Conservation (phyloP, 305 asterid species). For the Solanum hybrid region DNA sequence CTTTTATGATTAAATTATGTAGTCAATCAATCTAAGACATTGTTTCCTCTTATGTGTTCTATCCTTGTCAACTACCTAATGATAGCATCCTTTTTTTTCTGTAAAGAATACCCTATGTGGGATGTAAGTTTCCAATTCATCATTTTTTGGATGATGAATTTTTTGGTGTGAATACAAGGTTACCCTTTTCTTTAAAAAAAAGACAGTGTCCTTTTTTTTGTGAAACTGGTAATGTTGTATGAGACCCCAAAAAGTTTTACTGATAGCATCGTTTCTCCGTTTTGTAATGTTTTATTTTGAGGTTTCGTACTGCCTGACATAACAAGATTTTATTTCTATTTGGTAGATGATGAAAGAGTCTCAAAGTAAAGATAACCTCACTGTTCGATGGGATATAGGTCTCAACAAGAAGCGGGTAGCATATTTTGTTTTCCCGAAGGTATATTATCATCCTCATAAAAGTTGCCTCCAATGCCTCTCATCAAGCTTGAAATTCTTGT, state of each 20-base stretch:
- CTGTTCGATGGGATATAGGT: slow-evolving; percentile 95
- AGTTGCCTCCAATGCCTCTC: neutral
- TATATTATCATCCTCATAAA: slow-evolving; percentile 15
- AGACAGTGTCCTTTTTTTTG: neutral
- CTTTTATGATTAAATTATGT: neutral
- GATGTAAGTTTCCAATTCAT: too few species aligned
- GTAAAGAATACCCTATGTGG: too few species aligned
- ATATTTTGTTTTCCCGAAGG: slow-evolving; percentile 95
- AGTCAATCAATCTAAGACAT: neutral
- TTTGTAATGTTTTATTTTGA: neutral
- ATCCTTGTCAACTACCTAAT: neutral
- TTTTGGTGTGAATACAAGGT: too few species aligned
- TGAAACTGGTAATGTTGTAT: neutral
- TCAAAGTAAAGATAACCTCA: slow-evolving; percentile 92
- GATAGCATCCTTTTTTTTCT: neutral
- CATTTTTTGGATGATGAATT: too few species aligned
- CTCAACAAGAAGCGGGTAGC: slow-evolving; percentile 97
- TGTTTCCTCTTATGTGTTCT: neutral
- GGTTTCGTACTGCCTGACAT: neutral
- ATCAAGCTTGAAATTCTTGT: neutral
- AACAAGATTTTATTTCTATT: slow-evolving; percentile 9
- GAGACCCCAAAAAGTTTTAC: neutral
- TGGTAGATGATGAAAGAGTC: slow-evolving; percentile 99
- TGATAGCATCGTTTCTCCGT: neutral
- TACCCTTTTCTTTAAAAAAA: too few species aligned